Evolutionary conservation across 352 stramenopile genomes (phyloP), one percentile per base, ranked within the genome.

Genomic region (Phytophthora gonapodyides): DNA sequence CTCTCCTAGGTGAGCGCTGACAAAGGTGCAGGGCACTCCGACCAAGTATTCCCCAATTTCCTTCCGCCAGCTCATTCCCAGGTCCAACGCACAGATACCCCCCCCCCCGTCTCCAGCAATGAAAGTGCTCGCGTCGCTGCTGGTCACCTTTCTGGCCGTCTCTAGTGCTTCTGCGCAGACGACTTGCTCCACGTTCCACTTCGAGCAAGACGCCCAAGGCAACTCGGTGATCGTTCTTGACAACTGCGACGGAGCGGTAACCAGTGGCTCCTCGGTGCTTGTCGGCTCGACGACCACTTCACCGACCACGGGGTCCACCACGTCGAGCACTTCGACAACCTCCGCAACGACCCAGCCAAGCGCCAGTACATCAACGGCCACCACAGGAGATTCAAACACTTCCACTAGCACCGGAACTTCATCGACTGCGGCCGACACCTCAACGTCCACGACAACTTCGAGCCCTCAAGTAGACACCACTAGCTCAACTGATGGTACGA

Each of bases 131-230:
- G 24, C 31, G 19, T 53, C 42, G 13, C 13, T 69, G 19, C n/a
- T 56, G 34, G 9, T 69, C n/a, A 41, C 55, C 21, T 34, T 69
- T 24, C 31, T 61, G 17, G 15, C 38, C 7, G 56, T 36, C 16
- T 69, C 55, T 5, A 60, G 42, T 24, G 30, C 11, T 4, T 50
- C 61, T 27, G 61, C 46, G 1, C 17, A 67, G 30, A 48, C 36
- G 7, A 69, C n/a, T 8, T 69, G 61, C 41, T 61, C 61, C 11
- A 38, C 17, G 12, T 65, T 66, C 19, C 61, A 57, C 49, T 69
- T 69, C 21, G 48, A 53, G 33, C 40, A 61, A 61, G 48, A 69
- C 34, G 21, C 41, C 5, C 34, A 69, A 15, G 42, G 42, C 12
- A 59, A 61, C 12, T 27, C 42, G 5, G 47, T 69, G 17, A 61